Percentiles rank a stretch among this genome's conserved stretches.
phyloP scores from a whole-genome alignment of 371 early-diverging fungal species.

The Mucor velutinosus region DNA sequence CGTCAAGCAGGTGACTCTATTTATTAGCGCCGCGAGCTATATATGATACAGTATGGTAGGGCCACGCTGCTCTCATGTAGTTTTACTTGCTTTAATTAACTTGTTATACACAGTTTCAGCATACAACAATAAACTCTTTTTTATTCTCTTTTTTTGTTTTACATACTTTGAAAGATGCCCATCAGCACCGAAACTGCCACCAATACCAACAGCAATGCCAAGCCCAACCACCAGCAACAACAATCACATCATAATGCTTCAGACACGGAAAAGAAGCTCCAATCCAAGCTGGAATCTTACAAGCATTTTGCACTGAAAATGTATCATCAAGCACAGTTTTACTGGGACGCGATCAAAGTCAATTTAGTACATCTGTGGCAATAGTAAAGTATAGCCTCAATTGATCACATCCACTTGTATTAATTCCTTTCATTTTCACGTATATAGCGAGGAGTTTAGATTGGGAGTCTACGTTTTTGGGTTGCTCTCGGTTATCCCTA shows the following conservation, averaged over 20 bases:
- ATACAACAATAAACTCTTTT: background rate
- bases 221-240: background rate
- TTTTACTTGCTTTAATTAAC: background rate
- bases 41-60: background rate
- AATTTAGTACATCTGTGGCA: background rate
- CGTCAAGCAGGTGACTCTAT: background rate
- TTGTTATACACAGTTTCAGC: background rate
- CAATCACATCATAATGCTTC: background rate
- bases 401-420: background rate
- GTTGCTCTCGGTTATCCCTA: background rate
- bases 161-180: background rate
- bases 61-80: background rate
- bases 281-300: background rate
- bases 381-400: background rate
- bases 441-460: slow-evolving; percentile 7
- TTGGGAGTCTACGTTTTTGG: slow-evolving; percentile 7
- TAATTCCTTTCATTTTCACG: background rate
- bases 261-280: background rate
- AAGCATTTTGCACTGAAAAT: background rate
- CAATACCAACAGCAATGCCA: background rate
- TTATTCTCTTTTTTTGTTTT: background rate
- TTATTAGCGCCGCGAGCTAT: background rate
- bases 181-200: background rate
- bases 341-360: slow-evolving; percentile 2
- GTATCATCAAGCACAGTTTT: background rate